These are phyloP conservation scores for Dactylella cylindrospora DNA, from an alignment of 2,329 filamentous ascomycete species.

Conservation along the genomic window DNA sequence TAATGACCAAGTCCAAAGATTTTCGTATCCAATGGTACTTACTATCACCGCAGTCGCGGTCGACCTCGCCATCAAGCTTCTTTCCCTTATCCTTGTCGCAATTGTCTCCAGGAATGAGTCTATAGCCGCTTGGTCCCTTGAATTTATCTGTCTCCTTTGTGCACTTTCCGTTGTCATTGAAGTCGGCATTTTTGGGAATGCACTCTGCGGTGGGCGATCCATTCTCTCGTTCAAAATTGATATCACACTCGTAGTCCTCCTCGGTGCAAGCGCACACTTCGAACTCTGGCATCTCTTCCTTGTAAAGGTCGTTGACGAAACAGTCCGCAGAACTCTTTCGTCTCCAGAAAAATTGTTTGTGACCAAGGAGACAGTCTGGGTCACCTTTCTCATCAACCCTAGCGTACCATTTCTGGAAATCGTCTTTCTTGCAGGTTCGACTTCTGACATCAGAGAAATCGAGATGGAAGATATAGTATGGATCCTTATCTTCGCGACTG, in stretches of 20 bases:
- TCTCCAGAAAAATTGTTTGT: slow-evolving; percentile 81
- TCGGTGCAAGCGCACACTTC: slow-evolving; percentile 79
- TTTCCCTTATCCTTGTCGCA: slow-evolving; percentile 71
- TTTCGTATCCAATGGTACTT: slow-evolving; percentile 4
- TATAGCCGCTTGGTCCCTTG: slow-evolving; percentile 84
- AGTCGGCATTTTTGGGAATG: slow-evolving; percentile 55
- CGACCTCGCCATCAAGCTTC: slow-evolving; percentile 69
- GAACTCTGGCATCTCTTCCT: slow-evolving; percentile 69
- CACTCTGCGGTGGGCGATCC: slow-evolving; percentile 68
- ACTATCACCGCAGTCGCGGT: slow-evolving; percentile 72
- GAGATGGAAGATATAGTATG: slow-evolving; percentile 70
- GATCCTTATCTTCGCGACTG: slow-evolving; percentile 55
- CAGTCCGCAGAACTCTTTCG: slow-evolving; percentile 87
- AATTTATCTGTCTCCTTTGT: slow-evolving; percentile 71
- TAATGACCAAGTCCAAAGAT: no score
- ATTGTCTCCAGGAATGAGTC: slow-evolving; percentile 80
- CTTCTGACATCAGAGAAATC: slow-evolving; percentile 83
- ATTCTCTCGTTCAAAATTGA: slow-evolving; percentile 73
- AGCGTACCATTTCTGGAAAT: slow-evolving; percentile 83
- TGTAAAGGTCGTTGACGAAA: slow-evolving; percentile 82
- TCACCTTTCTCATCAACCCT: slow-evolving; percentile 77
- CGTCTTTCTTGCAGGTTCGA: slow-evolving; percentile 71
- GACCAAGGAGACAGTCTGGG: slow-evolving; percentile 90
- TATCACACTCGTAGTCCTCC: slow-evolving; percentile 92
- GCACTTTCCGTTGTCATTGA: slow-evolving; percentile 71